Evolutionary conservation across 352 stramenopile genomes (phyloP), one percentile per base, ranked within the genome.

Genomic region (Globisporangium splendens): DNA sequence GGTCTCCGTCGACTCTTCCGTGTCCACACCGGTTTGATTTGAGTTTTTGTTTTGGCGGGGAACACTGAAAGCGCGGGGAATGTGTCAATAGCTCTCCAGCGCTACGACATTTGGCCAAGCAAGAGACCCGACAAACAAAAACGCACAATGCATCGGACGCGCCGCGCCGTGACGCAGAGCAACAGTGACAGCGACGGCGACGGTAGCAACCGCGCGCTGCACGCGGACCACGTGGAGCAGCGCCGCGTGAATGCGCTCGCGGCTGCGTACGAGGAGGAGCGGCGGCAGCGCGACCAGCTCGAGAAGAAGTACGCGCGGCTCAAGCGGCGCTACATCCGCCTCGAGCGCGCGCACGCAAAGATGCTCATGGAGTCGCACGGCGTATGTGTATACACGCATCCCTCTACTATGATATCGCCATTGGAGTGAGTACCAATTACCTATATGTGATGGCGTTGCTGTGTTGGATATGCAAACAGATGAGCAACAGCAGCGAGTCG

Each of bases 291-390:
- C 46, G 72, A 85, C 35, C 41, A 73, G 22, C 53, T 88, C 15
- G 73, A 88, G 56, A 80, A 83, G 58, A 91, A 91, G 62, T 91
- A 91, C 51, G 66, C 69, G 46, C 74, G 74, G 1, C 66, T 91
- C 56, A 91, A 91, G 61, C 77, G 81, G 8, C 71, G 68, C 39
- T 89, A 86, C 62, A 63, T 84, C 47, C 76, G 74, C 11, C 69
- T 90, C 38, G 76, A 90, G 65, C 78, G 68, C 20, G 63, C 70
- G 17, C 75, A 87, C 59, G 60, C 63, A 31, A 72, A 76, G 43
- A 56, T 79, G 48, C 42, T 85, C 47, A 59, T 72, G 46, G 60
- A 59, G 8, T 39, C 33, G 10, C 44, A 61, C 1, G 54, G 24
- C 28, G 61, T 72, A 43, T 21, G 63, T 56, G 11, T 39, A 0